Evolutionary conservation across 345 rosid species (phyloP), one percentile per base, ranked within the genome.

Genomic region (Erodium maritimum): DNA sequence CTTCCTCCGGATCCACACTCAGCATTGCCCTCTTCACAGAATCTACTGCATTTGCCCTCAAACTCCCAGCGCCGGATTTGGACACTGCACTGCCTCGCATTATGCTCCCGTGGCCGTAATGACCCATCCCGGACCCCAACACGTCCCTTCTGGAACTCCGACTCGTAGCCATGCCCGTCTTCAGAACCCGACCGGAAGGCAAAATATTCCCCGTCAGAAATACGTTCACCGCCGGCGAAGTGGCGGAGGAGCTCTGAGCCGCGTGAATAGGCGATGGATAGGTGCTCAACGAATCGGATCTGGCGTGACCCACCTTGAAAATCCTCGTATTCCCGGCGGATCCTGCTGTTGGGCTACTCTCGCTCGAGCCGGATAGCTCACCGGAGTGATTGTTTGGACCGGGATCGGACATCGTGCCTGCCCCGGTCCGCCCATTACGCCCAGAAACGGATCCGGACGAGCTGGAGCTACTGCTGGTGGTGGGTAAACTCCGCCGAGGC

Each of bases 91-190:
- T 84, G 11, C 90, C 90, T 45, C 86, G 85, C 75, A 94, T 75
- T 61, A 94, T 79, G 67, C 85, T 94, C 5, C 99, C 99, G 29
- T 87, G 93, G 2, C 99, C 99, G 37, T 94, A 94, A 53, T 82
- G 76, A 1, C 83, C 90, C 22, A 77, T 77, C 11, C 95, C 90
- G 3, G 95, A 80, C 57, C 90, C 90, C 64, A 94, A 79, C 1
- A 81, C 87, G 67, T 83, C 87, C 19, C 76, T 56, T 66, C 79
- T 86, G 17, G 87, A 59, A 52, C 71, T 67, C 69, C 78, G 48
- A 12, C 48, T 42, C 12, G 75, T 67, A 23, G 67, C 73, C 82
- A 81, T 77, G 23, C 90, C 90, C 18, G 93, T 75, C 54, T 87
- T 90, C 16, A 80, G 64, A 19, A 87, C 78, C 65, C 67, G 79